Evolutionary conservation across 257 asterid species (phyloP), one percentile per base, ranked within the genome.

Genomic region (Solanum chiquidenum): DNA sequence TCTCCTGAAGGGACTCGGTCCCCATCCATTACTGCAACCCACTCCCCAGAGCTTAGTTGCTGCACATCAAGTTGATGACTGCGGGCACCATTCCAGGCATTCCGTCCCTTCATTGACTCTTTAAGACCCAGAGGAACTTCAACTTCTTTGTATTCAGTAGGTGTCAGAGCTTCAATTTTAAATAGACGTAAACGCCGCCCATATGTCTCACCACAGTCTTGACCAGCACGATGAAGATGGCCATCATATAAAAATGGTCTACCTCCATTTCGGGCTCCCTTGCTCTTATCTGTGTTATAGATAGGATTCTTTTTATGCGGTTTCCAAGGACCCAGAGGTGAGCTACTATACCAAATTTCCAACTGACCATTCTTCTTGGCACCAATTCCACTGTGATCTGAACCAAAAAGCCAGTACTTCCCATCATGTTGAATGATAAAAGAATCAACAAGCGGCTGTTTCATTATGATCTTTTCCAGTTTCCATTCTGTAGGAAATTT

Each of bases 211-310:
- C 99, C 98, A 76, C 97, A 95, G 91, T 96, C 99, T 91, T 97
- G 99, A 85, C 98, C 99, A 1, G 92, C 79, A 12, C 99, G 98
- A 80, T 96, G 94, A 75, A 97, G 95, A 86, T 92, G 87, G 40
- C 97, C 98, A 0, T 93, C 74, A 18, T 96, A 91, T 52, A 91
- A 83, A 37, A 97, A 95, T 8, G 99, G 99, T 87, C 99, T 90
- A 42, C 99, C 99, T 46, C 99, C 99, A 60, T 97, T 97, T 25
- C 99, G 95, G 68, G 99, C 98, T 60, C 98, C 99, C 91, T 35
- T 85, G 91, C 96, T 94, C 89, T 92, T 94, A 89, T 91, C 95
- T 16, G 91, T 92, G 92, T 96, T 97, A 88, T 96, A 91, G 52
- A 97, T 89, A 4, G 98, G 98, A 88, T 96, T 96, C 91, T 90